These are phyloP conservation scores for Podospora sp. DNA, from an alignment of 495 filamentous ascomycete species.

Conservation along the genomic window DNA sequence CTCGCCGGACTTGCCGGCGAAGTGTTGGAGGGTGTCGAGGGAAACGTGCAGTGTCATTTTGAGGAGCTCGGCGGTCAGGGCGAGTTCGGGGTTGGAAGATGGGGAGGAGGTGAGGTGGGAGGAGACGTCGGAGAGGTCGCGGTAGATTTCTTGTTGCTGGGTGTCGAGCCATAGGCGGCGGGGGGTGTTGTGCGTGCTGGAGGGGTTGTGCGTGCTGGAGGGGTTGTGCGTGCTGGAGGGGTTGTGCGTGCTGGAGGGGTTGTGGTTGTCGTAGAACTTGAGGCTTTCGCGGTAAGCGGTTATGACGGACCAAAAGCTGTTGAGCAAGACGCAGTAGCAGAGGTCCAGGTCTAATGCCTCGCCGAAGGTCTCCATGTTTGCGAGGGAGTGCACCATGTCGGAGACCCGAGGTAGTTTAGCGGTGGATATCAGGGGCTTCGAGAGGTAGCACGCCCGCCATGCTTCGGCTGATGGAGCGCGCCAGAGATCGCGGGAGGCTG, in stretches of 20 bases:
- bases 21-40: conserved; percentile 61
- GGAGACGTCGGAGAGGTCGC: conserved; percentile 22
- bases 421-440: conserved; percentile 7
- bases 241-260: conserved; percentile 12
- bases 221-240: conserved; percentile 11
- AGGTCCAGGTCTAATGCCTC: conserved; percentile 50
- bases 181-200: conserved; percentile 10
- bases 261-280: conserved; percentile 21
- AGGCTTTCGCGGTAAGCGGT: conserved; percentile 56
- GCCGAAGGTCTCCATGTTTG: conserved; percentile 32
- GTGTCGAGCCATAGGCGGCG: conserved; percentile 19
- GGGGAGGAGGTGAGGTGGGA: conserved; percentile 7
- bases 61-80: conserved; percentile 45
- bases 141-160: conserved; percentile 28
- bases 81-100: conserved; percentile 25
- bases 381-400: conserved; percentile 28
- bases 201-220: conserved; percentile 10
- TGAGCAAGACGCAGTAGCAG: conserved; percentile 48
- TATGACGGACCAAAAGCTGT: conserved; percentile 56
- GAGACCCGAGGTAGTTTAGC: conserved; percentile 21
- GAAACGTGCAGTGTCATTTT: conserved; percentile 59
- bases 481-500: conserved; percentile 53
- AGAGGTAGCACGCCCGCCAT: conserved; percentile 53
- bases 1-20: conserved; percentile 58
- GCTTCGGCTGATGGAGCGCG: conserved; percentile 50